phyloP scores from a whole-genome alignment of 2,329 filamentous ascomycete genomes.

The Colletotrichum musae region DNA sequence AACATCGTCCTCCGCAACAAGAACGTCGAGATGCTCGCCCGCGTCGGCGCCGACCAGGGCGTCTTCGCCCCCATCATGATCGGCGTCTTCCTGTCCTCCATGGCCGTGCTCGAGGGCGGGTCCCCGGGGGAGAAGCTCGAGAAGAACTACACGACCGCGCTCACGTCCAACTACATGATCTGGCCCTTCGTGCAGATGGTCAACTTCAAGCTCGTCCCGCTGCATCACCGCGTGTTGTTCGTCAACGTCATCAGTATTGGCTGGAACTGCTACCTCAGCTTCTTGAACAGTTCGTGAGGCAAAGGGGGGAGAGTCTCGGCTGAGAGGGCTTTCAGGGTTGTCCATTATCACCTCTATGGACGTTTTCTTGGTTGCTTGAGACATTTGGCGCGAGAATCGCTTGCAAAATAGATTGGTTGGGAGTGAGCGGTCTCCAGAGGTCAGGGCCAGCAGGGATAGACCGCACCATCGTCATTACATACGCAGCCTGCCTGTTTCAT shows the following conservation, averaged over 20 bases:
- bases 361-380: background rate
- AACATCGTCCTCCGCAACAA: slow-evolving; percentile 75
- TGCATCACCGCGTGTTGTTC: slow-evolving; percentile 86
- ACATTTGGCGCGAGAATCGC: background rate
- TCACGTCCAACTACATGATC: slow-evolving; percentile 87
- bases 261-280: slow-evolving; percentile 77
- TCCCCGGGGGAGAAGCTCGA: slow-evolving; percentile 76
- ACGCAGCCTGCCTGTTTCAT: background rate
- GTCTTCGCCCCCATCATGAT: slow-evolving; percentile 90
- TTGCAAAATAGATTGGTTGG: slow-evolving; percentile 21
- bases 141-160: slow-evolving; percentile 78
- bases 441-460: slow-evolving; percentile 10
- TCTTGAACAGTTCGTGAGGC: slow-evolving; percentile 66
- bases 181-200: slow-evolving; percentile 89
- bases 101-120: slow-evolving; percentile 85
- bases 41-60: slow-evolving; percentile 85
- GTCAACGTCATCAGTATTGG: slow-evolving; percentile 85
- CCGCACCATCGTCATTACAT: slow-evolving; percentile 11
- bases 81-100: slow-evolving; percentile 83
- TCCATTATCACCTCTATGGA: too few relatives aligned
- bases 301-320: background rate
- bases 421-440: background rate
- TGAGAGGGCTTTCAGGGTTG: too few relatives aligned
- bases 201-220: slow-evolving; percentile 90
- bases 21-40: slow-evolving; percentile 81